phyloP scores from a whole-genome alignment of 345 rosid species.

The Pugionium dolabratum region DNA sequence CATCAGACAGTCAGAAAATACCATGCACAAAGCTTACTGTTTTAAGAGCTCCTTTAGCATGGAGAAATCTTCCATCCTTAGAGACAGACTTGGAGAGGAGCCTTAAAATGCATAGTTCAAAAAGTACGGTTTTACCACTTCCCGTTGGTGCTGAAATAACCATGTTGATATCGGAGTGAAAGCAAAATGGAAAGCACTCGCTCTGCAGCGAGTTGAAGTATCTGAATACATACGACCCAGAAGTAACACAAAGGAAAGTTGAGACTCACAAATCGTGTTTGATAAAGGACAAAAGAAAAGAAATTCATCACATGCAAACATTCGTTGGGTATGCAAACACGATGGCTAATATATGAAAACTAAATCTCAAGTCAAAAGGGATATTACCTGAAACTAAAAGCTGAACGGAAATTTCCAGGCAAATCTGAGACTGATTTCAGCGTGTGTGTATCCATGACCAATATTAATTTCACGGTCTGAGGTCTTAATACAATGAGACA shows the following conservation, averaged over 20 bases:
- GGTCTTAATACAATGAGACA: neutral
- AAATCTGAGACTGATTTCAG: conserved; percentile 77
- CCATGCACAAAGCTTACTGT: conserved; percentile 52
- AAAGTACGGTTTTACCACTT: conserved; percentile 94
- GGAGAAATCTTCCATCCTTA: conserved; percentile 61
- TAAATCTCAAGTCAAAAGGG: conserved; percentile 9
- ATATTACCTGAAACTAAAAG: conserved; percentile 71
- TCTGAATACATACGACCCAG: conserved; percentile 45
- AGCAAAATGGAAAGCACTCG: conserved; percentile 88
- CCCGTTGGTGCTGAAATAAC: conserved; percentile 98
- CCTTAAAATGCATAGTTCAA: conserved; percentile 88
- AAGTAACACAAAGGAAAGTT: conserved; percentile 19
- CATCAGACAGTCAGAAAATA: conserved; percentile 5
- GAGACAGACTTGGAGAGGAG: conserved; percentile 76
- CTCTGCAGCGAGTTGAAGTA: conserved; percentile 95
- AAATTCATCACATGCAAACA: conserved; percentile 10
- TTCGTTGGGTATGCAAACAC: conserved; percentile 4
- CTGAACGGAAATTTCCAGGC: conserved; percentile 68
- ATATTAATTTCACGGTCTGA: conserved; percentile 28
- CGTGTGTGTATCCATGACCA: conserved; percentile 65
- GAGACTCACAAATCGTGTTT: neutral
- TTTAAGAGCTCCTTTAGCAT: conserved; percentile 80
- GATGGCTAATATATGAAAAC: neutral
- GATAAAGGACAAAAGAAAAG: neutral
- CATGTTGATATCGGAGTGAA: conserved; percentile 83